Evolutionary conservation across 352 stramenopile species (phyloP).

Genomic region (Phytopythium helicoides): DNA sequence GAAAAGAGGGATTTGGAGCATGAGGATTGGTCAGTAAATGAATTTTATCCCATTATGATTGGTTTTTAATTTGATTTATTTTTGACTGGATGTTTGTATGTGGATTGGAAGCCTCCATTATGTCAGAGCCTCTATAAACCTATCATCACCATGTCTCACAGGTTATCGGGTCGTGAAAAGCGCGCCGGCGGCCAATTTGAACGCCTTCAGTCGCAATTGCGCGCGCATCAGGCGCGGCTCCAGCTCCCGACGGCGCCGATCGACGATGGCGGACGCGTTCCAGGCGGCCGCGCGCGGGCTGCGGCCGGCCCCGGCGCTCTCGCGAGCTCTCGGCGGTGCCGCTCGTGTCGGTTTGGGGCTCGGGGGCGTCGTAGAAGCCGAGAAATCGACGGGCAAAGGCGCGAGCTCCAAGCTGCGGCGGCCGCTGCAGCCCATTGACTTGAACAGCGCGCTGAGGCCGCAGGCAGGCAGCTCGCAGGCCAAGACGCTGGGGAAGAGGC

Average conservation of each 20-base stretch:
- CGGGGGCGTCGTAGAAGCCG: slow-evolving; percentile 6
- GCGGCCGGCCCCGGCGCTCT: background rate
- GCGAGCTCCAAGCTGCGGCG: slow-evolving; percentile 10
- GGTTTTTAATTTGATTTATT: too few relatives aligned
- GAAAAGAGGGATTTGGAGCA: too few relatives aligned
- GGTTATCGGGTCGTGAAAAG: too few relatives aligned
- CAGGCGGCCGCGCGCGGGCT: background rate
- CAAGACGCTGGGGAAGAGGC: too few relatives aligned
- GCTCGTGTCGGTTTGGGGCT: slow-evolving; percentile 1
- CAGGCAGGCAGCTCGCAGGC: too few relatives aligned
- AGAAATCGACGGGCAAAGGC: slow-evolving; percentile 13
- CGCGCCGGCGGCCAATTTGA: background rate
- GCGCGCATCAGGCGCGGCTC: background rate
- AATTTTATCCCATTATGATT: too few relatives aligned
- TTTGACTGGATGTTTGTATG: too few relatives aligned
- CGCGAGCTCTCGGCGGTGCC: slow-evolving; percentile 37
- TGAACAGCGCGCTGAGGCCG: slow-evolving; percentile 8
- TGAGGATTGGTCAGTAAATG: too few relatives aligned
- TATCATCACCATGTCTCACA: background rate
- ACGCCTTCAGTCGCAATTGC: background rate
- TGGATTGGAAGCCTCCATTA: too few relatives aligned
- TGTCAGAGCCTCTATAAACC: too few relatives aligned
- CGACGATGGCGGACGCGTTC: too few relatives aligned
- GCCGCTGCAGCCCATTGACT: slow-evolving; percentile 31
- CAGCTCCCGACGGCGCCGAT: background rate